Conservation (phyloP, 2,329 filamentous ascomycete genomes). For the Periconia digitata region DNA sequence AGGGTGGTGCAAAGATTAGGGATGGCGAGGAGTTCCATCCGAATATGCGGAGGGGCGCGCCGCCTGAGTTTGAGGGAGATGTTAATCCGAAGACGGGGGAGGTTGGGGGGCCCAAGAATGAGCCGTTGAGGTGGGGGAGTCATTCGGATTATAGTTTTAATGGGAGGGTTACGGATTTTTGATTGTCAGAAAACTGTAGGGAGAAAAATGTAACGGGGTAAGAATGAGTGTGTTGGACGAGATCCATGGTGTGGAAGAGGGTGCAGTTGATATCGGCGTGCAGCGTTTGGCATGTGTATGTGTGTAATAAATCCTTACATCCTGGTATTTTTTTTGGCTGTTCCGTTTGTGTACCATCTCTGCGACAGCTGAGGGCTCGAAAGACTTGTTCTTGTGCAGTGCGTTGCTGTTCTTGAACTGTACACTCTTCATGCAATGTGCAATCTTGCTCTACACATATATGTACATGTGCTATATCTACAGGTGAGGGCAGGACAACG, state of each 20-base stretch:
- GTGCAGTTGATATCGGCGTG: no score
- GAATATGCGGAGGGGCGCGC: conserved; percentile 72
- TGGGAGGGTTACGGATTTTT: conserved; percentile 89
- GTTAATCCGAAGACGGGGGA: conserved; percentile 92
- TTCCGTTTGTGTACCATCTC: no score
- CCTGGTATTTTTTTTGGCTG: no score
- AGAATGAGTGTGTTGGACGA: not conserved
- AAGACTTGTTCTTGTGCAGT: no score
- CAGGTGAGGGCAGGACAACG: no score
- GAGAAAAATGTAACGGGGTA: not conserved
- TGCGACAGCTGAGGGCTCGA: no score
- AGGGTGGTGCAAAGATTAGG: conserved; percentile 45
- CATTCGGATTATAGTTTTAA: conserved; percentile 88
- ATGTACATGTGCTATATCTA: no score
- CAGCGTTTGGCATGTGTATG: no score
- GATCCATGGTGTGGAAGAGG: not conserved
- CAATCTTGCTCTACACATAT: no score
- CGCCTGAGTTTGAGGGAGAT: conserved; percentile 91
- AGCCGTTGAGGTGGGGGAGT: conserved; percentile 84
- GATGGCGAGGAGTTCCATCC: conserved; percentile 68
- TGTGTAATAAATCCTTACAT: no score
- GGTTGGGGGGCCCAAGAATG: conserved; percentile 95
- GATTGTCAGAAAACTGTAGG: conserved; percentile 8
- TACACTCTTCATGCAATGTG: no score
- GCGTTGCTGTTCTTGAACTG: no score